Base-by-base conservation (phyloP, 176 grass and related monocot species). In the Tillandsia fasciculata region DNA sequence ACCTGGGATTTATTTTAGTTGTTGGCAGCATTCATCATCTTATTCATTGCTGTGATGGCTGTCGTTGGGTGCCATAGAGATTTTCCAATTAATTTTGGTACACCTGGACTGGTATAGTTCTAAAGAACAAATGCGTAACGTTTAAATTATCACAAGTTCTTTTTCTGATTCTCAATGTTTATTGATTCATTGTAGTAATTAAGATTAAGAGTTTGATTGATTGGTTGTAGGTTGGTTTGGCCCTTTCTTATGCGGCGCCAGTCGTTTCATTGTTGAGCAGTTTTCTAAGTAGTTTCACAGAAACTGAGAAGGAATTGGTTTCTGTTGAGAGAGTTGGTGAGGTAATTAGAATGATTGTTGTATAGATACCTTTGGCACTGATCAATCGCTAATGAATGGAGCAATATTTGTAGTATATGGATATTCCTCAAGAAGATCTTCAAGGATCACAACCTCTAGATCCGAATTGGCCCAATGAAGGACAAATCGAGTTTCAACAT, bases 291-390 rank as follows among this genome's bases (percentile, higher is more conserved):
- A 92, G 86, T 73, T 90, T 97, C 71, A 97, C 93, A 24, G 93
- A 97, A 64, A 97, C 89, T 65, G 93, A 97, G 73, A 97, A 92
- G 77, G 93, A 97, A 89, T 90, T 92, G 93, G 84, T 97, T 59
- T 86, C 89, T 72, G 76, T 97, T 81, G 93, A 97, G 75, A 92
- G 93, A 83, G 76, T 90, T 72, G 70, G 75, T 12, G 93, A 97
- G 93, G 89, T 97, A 83, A 71, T 51, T 64, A 11, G 2, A 33
- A 63, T 68, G 59, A 63, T 50, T 26, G 11, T 29, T 47, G 47
- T 29, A 26, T 26, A 2, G 56, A 57, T n/a, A 52, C 11, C 12
- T 69, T 29, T 15, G 4, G 72, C 24, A 72, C 29, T 68, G 48
- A 74, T 26, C 18, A 63, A 57, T 8, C 68, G 69, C 20, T 69